Percentiles rank a stretch among this genome's conserved stretches.
phyloP scores from a whole-genome alignment of 805 yeast species.

The Zygotorulaspora danielsina region DNA sequence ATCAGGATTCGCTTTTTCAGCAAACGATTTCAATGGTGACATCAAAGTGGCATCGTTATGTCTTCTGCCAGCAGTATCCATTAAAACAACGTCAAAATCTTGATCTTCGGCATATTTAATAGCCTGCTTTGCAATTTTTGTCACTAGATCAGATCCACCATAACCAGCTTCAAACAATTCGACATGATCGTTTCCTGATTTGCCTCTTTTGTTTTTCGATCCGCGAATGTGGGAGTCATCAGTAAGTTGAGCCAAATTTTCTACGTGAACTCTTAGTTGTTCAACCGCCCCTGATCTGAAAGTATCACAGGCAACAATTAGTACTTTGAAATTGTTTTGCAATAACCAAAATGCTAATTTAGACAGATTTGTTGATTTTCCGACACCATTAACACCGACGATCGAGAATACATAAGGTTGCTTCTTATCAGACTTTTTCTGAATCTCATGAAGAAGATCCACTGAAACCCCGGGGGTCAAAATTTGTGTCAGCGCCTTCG shows the following conservation, averaged over 20 bases:
- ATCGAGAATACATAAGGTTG: constrained; percentile 92
- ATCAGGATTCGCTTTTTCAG: constrained; percentile 92
- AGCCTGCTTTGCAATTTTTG: constrained; percentile 88
- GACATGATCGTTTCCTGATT: constrained; percentile 41
- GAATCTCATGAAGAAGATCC: constrained; percentile 78
- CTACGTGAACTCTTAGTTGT: constrained; percentile 90
- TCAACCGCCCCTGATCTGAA: constrained; percentile 99
- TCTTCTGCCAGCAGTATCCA: constrained; percentile 97
- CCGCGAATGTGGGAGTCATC: constrained; percentile 40
- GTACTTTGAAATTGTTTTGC: constrained; percentile 79
- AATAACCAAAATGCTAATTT: constrained; percentile 93
- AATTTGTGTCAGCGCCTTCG: constrained; percentile 62
- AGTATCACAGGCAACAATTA: constrained; percentile 96
- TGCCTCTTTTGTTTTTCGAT: constrained; percentile 36
- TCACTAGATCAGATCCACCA: constrained; percentile 93
- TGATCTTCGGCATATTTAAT: constrained; percentile 70
- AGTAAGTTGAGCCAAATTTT: constrained; percentile 68
- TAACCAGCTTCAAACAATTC: constrained; percentile 92
- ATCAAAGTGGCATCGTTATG: constrained; percentile 90
- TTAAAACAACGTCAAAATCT: constrained; percentile 75
- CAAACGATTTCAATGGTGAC: constrained; percentile 94
- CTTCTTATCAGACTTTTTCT: constrained; percentile 37
- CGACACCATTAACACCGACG: constrained; percentile 98
- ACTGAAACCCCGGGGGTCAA: constrained; percentile 90
- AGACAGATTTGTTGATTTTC: constrained; percentile 92